Base-by-base conservation (phyloP, 495 filamentous ascomycete species). In the Penicillium arizonense region DNA sequence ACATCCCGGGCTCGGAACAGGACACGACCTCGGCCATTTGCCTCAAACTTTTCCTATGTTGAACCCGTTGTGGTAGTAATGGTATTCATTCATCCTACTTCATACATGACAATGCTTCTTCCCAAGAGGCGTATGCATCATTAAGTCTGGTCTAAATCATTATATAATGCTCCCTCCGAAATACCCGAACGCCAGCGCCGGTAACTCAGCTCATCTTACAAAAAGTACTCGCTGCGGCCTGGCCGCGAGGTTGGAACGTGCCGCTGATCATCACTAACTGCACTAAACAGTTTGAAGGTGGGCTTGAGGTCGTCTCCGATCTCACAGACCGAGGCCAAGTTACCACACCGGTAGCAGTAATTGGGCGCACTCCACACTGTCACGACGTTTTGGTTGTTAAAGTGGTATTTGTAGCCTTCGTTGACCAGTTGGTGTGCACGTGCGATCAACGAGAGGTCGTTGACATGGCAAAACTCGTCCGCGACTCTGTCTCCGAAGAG, bases 341-440 rank as follows among this genome's bases (percentile, higher is more conserved):
- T 98, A 45, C 94, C 94, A 63, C 94, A 98, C 28, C 94, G 89
- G 68, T 98, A 98, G 74, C 94, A 98, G 80, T 98, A 98, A 71
- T 98, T 98, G 10, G 94, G 94, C 1, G 94, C 94, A 26, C 90
- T 96, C 94, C 94, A 98, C 28, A 98, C 94, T 0, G 94, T 98
- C n/a, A 97, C 94, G 46, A 98, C 94, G 21, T 95, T 94, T 64
- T 96, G 93, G 64, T 96, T 87, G 45, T 83, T 73, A 72, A 98
- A 98, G 67, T 98, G 94, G 67, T 91, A 97, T 76, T 97, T 98
- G 79, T 96, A 98, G 33, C 94, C 94, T 69, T 98, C 94, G 55
- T 97, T 97, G 48, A 98, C 94, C 5, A 98, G 80, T 62, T 98
- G 94, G 74, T 98, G 94, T 2, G 94, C 94, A 46, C 94, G 84